phyloP scores from a whole-genome alignment of 148 eudicot genomes.

The Spergularia bocconei region DNA sequence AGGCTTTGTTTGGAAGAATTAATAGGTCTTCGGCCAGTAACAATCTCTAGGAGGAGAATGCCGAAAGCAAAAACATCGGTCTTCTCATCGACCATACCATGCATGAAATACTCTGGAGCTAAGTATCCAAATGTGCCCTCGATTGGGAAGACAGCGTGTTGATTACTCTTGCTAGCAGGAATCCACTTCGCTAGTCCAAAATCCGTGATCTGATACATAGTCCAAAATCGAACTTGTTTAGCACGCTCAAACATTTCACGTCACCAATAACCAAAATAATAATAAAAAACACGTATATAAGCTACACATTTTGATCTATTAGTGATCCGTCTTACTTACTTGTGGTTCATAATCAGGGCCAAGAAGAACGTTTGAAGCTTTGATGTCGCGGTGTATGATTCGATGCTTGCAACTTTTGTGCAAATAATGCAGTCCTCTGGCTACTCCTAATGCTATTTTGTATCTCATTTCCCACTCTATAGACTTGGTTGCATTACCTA shows the following conservation, averaged over 20 bases:
- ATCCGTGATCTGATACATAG: constrained; percentile 27
- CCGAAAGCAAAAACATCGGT: constrained; percentile 91
- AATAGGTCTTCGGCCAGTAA: constrained; percentile 74
- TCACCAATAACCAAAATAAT: no score
- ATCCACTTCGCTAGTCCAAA: constrained; percentile 43
- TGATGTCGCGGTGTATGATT: constrained; percentile 82
- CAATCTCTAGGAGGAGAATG: constrained; percentile 73
- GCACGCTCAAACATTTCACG: no score
- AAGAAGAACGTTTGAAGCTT: constrained; percentile 80
- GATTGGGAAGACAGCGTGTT: constrained; percentile 30
- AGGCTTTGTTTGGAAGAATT: constrained; percentile 67
- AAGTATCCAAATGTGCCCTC: constrained; percentile 97
- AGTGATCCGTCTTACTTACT: constrained; percentile 11
- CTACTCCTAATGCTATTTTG: constrained; percentile 55
- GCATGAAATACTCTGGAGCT: constrained; percentile 98
- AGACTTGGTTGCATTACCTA: constrained; percentile 26
- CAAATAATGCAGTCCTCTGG: constrained; percentile 62
- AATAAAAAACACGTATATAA: no score
- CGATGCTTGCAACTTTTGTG: constrained; percentile 75
- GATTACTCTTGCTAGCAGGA: constrained; percentile 19
- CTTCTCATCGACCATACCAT: constrained; percentile 89
- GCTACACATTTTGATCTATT: no score
- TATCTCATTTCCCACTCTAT: constrained; percentile 65
- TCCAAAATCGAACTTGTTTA: no score
- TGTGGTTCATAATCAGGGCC: constrained; percentile 48